Base-by-base conservation (phyloP, 1,284 basidiomycete genomes). In the Cerrena zonata region DNA sequence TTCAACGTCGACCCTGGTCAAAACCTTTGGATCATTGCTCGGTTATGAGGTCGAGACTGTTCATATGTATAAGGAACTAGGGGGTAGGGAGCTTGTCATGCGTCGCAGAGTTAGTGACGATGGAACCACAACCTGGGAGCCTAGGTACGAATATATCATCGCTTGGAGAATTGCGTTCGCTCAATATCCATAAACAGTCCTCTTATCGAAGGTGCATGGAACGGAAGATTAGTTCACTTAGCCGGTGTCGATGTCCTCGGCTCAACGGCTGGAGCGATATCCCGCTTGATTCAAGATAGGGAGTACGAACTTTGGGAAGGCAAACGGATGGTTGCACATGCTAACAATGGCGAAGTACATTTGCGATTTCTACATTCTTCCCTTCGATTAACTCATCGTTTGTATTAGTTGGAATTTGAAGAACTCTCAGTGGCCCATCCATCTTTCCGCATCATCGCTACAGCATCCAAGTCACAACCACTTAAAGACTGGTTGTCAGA, bases 11-110 rank as follows among this genome's bases (percentile, higher is more conserved):
- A 49, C 60, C n/a, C 63, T 70, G 5, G 63, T 69, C n/a, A 49
- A 55, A 25, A 58, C 60, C 19, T 67, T 84, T 58, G 71, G 73
- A 2, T 70, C 77, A 48, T 53, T 82, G 5, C 66, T 85, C 0
- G 82, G 82, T 1, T 84, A 84, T 60, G 78, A 79, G 25, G 61
- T 69, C 2, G 81, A 83, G 53, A 74, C 74, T 5, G 62, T 82
- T 12, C 79, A 84, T 56, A 70, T 84, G 69, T 85, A 83, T 61
- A 85, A 83, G 63, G 81, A 85, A 56, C 64, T 84, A 2, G 80
- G 82, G n/a, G 82, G 82, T 2, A 61, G 82, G 15, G 82, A 84
- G 65, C 61, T 85, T 15, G 58, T 83, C 18, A 83, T 84, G 81
- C 67, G 82, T 30, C 62, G 82, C 36, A 73, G 70, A 57, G 76